Percentiles rank a stretch among this genome's conserved stretches.
These are phyloP conservation scores for Trifolium pratense DNA, from an alignment of 306 rosid species.

Conservation along the genomic window DNA sequence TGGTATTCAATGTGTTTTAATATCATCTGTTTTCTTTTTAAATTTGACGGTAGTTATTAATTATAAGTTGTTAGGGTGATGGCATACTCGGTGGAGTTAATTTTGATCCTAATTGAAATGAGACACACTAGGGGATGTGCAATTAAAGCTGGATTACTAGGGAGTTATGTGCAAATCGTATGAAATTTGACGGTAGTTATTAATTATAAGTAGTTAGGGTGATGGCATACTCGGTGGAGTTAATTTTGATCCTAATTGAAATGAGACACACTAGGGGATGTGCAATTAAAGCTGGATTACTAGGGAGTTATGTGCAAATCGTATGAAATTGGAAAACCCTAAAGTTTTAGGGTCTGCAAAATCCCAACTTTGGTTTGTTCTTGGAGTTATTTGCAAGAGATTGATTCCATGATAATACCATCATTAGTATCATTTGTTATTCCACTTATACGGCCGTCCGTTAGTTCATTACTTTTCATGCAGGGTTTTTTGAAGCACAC, in stretches of 20 bases:
- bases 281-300: conserved; percentile 17
- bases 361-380: conserved; percentile 16
- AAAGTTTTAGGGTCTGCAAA: conserved; percentile 9
- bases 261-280: conserved; percentile 9
- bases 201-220: conserved; percentile 21
- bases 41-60: conserved; percentile 10
- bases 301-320: background rate
- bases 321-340: conserved; percentile 19
- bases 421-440: background rate
- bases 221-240: conserved; percentile 30
- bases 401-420: background rate
- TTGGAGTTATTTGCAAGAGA: conserved; percentile 2
- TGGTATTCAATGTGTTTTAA: conserved; percentile 60
- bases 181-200: conserved; percentile 19
- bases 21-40: background rate
- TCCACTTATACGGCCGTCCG: conserved; percentile 11
- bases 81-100: conserved; percentile 29
- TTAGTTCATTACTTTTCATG: conserved; percentile 12
- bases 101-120: conserved; percentile 29
- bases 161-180: background rate
- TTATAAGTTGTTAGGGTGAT: conserved; percentile 28
- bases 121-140: background rate
- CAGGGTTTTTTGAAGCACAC: conserved; percentile 1
- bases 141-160: conserved; percentile 21
- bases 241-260: conserved; percentile 28